Base-by-base conservation (phyloP, 345 rosid species). In the Rhodamnia argentea region DNA sequence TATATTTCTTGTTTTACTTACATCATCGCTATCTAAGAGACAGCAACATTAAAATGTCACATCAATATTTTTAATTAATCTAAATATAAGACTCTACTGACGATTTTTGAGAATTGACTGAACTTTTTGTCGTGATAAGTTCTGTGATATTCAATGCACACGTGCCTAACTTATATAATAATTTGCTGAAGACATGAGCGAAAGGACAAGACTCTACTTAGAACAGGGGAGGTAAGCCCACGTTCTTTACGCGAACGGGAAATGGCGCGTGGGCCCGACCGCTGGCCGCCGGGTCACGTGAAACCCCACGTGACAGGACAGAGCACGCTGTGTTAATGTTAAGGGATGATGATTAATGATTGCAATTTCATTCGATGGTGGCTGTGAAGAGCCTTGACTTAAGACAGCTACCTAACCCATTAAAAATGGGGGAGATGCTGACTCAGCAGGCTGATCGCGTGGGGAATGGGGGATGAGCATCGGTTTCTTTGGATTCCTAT, bases 1-100 rank as follows among this genome's bases (percentile, higher is more conserved):
- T 10, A 9, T 47, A 9, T 47, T 47, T 44, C 51, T 8, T 47
- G 11, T 47, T 10, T 47, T 47, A 47, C 51, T 10, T 11, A 47
- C 2, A 10, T 47, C 1, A 47, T 47, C 2, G 1, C 2, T 10
- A 1, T 11, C 0, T 5, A 42, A 5, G 44, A 42, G 44, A 42
- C 3, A 37, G 40, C 40, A 37, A 37, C 40, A 37, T 47, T 8
- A 47, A 47, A 47, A 47, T 1, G 11, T 11, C 5, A 8, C 10
- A 11, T 47, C 11, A 10, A 10, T 10, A 47, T 4, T 47, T 47
- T 47, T 9, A 2, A 9, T 47, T 47, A 47, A 1, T 47, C 11
- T 8, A 37, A 37, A 37, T 37, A 37, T 37, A 37, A 37, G 40
- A 37, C 40, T 37, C n/a, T n/a, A n/a, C n/a, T 37, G 51, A 47